Percentiles rank a stretch among this genome's conserved stretches.
Conservation (phyloP, 768 basidiomycete genomes). For the Mycena sanguinolenta region DNA sequence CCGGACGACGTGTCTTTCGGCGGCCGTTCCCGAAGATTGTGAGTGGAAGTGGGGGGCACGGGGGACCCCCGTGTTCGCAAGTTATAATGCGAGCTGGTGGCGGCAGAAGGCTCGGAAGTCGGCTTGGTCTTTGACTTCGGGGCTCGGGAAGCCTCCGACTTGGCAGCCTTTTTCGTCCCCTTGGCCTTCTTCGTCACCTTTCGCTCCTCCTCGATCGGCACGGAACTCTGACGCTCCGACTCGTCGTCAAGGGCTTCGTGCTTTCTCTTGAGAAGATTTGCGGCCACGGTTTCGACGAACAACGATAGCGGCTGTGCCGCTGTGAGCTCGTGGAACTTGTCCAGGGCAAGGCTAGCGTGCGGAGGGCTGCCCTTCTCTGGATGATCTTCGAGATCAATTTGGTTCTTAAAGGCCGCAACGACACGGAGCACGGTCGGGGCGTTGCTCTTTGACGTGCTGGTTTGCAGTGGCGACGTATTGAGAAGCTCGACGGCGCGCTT, state of each 20-base stretch:
- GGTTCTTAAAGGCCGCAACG: not conserved
- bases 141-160: too few relatives aligned
- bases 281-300: not conserved
- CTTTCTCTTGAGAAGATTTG: not conserved
- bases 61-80: too few relatives aligned
- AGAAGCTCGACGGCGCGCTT: not conserved
- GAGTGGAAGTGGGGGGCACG: too few relatives aligned
- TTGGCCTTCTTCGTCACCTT: not conserved
- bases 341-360: not conserved
- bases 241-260: not conserved
- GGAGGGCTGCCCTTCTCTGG: not conserved
- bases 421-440: not conserved
- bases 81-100: too few relatives aligned
- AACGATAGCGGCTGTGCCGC: not conserved
- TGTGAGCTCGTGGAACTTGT: not conserved
- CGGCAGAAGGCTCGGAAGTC: too few relatives aligned
- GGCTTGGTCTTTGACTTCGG: too few relatives aligned
- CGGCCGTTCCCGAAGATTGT: too few relatives aligned
- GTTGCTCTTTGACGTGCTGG: not conserved
- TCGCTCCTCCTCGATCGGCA: not conserved
- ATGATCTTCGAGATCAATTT: not conserved
- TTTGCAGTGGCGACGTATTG: not conserved
- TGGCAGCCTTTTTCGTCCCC: not conserved
- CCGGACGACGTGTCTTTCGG: too few relatives aligned
- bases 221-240: not conserved